These are phyloP conservation scores for Reutealis trisperma DNA, from an alignment of 345 rosid genomes.

Conservation along the genomic window DNA sequence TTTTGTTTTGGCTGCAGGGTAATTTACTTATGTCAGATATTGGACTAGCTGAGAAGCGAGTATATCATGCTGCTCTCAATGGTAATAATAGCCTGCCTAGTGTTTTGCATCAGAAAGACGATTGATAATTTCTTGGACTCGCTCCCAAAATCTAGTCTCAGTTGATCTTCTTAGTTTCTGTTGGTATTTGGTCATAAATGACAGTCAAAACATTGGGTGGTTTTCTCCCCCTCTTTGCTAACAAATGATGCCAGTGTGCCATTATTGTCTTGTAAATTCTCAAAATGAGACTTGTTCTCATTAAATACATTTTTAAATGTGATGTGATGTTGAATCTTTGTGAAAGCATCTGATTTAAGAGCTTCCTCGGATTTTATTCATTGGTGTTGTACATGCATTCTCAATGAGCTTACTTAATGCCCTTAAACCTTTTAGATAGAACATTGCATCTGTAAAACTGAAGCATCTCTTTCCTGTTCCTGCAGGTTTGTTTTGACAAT, in stretches of 20 bases:
- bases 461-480: conserved; percentile 83
- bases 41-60: conserved; percentile 93
- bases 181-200: conserved; percentile 32
- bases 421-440: conserved; percentile 23
- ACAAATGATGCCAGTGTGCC: conserved; percentile 19
- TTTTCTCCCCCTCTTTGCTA: conserved; percentile 11
- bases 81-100: conserved; percentile 97
- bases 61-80: conserved; percentile 95
- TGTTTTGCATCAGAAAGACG: conserved; percentile 97
- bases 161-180: conserved; percentile 41
- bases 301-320: conserved; percentile 20
- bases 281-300: conserved; percentile 15
- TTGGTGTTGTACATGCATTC: background rate
- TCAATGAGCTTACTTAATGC: conserved; percentile 23
- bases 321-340: conserved; percentile 24
- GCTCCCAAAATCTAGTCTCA: conserved; percentile 41
- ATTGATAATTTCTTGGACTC: conserved; percentile 71
- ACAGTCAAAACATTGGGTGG: conserved; percentile 26
- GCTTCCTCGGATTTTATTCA: conserved; percentile 10
- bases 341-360: conserved; percentile 18
- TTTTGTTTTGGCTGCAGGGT: conserved; percentile 60
- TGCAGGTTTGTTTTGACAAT: conserved; percentile 96
- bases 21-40: conserved; percentile 74
- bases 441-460: conserved; percentile 60
- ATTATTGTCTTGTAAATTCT: conserved; percentile 33